These are phyloP conservation scores for Mollisia scopiformis DNA, from an alignment of 2,329 filamentous ascomycete genomes.

Conservation along the genomic window DNA sequence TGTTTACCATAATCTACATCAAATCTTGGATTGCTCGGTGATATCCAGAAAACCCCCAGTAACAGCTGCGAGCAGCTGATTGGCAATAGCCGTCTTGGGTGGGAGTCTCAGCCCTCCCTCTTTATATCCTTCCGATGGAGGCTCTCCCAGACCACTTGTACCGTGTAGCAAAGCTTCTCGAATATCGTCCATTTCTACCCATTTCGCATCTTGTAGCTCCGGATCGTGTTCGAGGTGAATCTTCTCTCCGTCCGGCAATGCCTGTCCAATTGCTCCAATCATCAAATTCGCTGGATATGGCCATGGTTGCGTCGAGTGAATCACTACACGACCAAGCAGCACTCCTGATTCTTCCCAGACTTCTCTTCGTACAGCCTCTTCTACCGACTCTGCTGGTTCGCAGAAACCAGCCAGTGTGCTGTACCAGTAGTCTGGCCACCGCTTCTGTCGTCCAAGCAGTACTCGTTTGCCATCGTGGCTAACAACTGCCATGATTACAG, in stretches of 20 bases:
- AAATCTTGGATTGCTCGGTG: conserved; percentile 33
- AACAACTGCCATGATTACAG: conserved; percentile 91
- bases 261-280: conserved; percentile 88
- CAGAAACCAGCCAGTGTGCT: conserved; percentile 86
- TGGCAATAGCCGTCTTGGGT: conserved; percentile 86
- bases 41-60: conserved; percentile 68
- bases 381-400: conserved; percentile 82
- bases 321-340: conserved; percentile 72
- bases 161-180: conserved; percentile 71
- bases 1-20: conserved; percentile 6
- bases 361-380: conserved; percentile 82
- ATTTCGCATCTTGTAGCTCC: conserved; percentile 86
- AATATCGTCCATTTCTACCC: conserved; percentile 84
- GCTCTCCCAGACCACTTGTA: conserved; percentile 68
- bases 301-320: conserved; percentile 87
- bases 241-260: conserved; percentile 75
- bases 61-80: conserved; percentile 82
- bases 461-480: conserved; percentile 69
- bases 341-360: conserved; percentile 88
- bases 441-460: conserved; percentile 82
- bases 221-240: conserved; percentile 87
- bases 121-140: conserved; percentile 67
- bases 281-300: conserved; percentile 84
- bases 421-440: conserved; percentile 86
- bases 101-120: conserved; percentile 81